phyloP scores from a whole-genome alignment of 805 yeast genomes.

The Candida germanica region DNA sequence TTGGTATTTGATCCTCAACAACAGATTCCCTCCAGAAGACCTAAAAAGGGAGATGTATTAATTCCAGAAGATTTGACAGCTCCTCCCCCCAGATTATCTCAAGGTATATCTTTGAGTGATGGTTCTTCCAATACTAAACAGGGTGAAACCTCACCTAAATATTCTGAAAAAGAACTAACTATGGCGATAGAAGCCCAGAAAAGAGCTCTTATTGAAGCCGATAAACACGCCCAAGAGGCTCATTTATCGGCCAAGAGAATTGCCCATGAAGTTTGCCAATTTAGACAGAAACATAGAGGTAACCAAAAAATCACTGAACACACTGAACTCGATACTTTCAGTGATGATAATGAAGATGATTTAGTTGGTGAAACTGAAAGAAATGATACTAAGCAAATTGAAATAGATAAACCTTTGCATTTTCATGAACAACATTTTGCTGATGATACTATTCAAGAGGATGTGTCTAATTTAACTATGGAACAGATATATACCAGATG shows the following conservation, averaged over 20 bases:
- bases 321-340: conserved; percentile 17
- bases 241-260: conserved; percentile 67
- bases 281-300: conserved; percentile 21
- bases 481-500: conserved; percentile 71
- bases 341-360: conserved; percentile 7
- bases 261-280: conserved; percentile 60
- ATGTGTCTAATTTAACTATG: conserved; percentile 29
- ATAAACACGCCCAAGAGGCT: conserved; percentile 73
- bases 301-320: conserved; percentile 9
- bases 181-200: conserved; percentile 60
- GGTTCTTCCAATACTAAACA: conserved; percentile 18
- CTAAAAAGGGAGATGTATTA: conserved; percentile 50
- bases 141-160: conserved; percentile 25
- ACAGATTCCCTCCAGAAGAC: conserved; percentile 57
- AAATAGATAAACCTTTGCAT: conserved; percentile 73
- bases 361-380: neutral
- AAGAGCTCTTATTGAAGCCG: conserved; percentile 55
- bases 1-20: conserved; percentile 74
- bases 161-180: conserved; percentile 47
- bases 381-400: conserved; percentile 22
- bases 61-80: conserved; percentile 65
- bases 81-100: conserved; percentile 59
- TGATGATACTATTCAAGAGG: conserved; percentile 17
- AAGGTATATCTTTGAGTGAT: conserved; percentile 58
- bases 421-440: conserved; percentile 53